A percentile compares a stretch with the other conserved stretches of the same genome.
These are phyloP conservation scores for Parafenestella ontariensis DNA, from an alignment of 2,329 filamentous ascomycete genomes.

Conservation along the genomic window DNA sequence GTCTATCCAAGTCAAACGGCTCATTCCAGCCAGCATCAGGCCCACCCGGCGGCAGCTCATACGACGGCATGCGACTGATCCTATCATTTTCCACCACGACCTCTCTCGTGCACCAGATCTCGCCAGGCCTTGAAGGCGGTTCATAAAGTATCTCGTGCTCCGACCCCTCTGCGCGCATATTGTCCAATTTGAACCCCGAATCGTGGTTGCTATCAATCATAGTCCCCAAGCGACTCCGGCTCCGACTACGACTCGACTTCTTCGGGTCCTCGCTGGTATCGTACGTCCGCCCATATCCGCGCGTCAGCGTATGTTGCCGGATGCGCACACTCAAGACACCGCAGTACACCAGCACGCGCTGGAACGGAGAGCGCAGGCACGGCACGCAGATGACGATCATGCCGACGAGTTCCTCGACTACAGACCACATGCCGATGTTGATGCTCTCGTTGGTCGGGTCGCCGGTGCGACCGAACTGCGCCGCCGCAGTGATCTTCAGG, in stretches of 20 bases:
- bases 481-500: conserved; percentile 23
- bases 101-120: conserved; percentile 22
- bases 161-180: conserved; percentile 5
- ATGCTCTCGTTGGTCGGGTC: conserved; percentile 23
- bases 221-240: conserved; percentile 4
- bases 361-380: conserved; percentile 27
- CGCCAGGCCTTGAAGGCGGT: neutral
- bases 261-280: neutral
- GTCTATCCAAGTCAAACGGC: neutral
- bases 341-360: conserved; percentile 18
- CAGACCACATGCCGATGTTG: conserved; percentile 27
- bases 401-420: conserved; percentile 29
- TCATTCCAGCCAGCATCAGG: conserved; percentile 8
- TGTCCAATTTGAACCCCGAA: conserved; percentile 7
- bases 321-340: conserved; percentile 7
- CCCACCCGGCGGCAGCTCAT: conserved; percentile 1
- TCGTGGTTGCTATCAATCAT: neutral
- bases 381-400: conserved; percentile 35
- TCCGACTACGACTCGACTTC: conserved; percentile 6
- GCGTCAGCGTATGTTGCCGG: conserved; percentile 2
- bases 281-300: conserved; percentile 11
- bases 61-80: conserved; percentile 10
- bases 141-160: conserved; percentile 7
- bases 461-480: conserved; percentile 16
- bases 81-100: conserved; percentile 14